A percentile compares a stretch with the other conserved stretches of the same genome.
Evolutionary conservation across 768 basidiomycete species (phyloP).

Genomic region (Psilocybe cubensis): DNA sequence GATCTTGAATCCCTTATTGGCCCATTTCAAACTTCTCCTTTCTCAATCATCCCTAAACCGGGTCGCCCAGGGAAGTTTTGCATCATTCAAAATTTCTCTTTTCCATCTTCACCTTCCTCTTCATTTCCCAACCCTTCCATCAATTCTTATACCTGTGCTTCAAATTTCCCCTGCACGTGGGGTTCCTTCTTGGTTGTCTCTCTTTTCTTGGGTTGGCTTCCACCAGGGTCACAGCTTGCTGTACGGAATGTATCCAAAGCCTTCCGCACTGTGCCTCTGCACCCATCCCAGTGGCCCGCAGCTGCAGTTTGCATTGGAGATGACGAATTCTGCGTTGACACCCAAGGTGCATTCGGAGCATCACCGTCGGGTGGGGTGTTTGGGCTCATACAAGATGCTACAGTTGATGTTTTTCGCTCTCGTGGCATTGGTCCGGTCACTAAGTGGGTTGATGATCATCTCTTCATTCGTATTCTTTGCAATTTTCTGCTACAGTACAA

Average conservation of each 20-base stretch:
- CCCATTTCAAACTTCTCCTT: conserved; percentile 42
- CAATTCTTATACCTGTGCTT: conserved; percentile 33
- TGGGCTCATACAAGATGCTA: conserved; percentile 23
- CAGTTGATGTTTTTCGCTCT: conserved; percentile 21
- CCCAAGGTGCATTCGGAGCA: conserved; percentile 24
- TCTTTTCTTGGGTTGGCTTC: background rate
- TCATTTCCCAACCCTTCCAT: conserved; percentile 24
- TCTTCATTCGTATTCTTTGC: conserved; percentile 28
- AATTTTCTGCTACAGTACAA: background rate
- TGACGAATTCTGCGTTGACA: conserved; percentile 29
- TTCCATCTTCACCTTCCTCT: conserved; percentile 20
- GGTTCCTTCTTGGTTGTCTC: background rate
- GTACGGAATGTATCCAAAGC: conserved; percentile 45
- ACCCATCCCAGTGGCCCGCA: conserved; percentile 38
- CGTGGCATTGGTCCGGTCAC: conserved; percentile 31
- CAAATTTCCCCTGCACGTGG: conserved; percentile 33
- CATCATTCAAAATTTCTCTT: conserved; percentile 42
- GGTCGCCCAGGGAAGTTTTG: conserved; percentile 34
- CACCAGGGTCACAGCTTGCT: conserved; percentile 26
- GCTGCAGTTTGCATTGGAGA: conserved; percentile 24
- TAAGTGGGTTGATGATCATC: conserved; percentile 36
- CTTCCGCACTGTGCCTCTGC: conserved; percentile 34
- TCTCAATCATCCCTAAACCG: conserved; percentile 38
- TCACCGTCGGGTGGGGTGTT: conserved; percentile 23
- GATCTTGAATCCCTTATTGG: conserved; percentile 34